Evolutionary conservation across 208 protist genomes (phyloP).

Genomic region (Trypanosoma vivax): DNA sequence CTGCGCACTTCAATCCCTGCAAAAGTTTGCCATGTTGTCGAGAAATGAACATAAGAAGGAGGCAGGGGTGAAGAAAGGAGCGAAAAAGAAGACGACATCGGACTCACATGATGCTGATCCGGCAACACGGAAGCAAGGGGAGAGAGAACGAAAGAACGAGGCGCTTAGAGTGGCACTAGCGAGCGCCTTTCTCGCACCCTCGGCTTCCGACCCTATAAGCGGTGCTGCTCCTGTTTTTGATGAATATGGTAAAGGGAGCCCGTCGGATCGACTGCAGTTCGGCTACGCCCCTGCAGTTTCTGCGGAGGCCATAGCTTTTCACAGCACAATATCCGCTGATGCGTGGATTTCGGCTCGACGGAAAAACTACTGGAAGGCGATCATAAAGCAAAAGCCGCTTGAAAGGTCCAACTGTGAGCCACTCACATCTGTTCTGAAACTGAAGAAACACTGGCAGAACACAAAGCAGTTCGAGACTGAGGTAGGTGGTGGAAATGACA

Average conservation of each 20-base stretch:
- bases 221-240: slow-evolving; percentile 22
- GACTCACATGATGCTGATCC: neutral
- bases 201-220: neutral
- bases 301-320: slow-evolving; percentile 77
- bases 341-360: slow-evolving; percentile 45
- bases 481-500: slow-evolving; percentile 18
- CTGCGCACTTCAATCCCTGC: no score
- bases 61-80: neutral
- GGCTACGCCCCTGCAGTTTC: slow-evolving; percentile 65
- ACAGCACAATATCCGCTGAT: slow-evolving; percentile 29
- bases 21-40: no score
- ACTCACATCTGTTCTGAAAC: slow-evolving; percentile 62
- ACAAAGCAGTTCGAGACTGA: slow-evolving; percentile 48
- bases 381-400: slow-evolving; percentile 55
- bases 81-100: neutral
- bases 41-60: neutral
- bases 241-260: slow-evolving; percentile 63
- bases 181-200: slow-evolving; percentile 12
- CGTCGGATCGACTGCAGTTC: slow-evolving; percentile 83
- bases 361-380: slow-evolving; percentile 15
- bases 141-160: slow-evolving; percentile 14
- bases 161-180: slow-evolving; percentile 25
- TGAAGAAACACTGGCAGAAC: slow-evolving; percentile 67
- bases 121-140: neutral
- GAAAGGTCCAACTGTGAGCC: slow-evolving; percentile 58